Evolutionary conservation across 441 rosid species (phyloP), one percentile per base, ranked within the genome.

Genomic region (Populus hybrid): DNA sequence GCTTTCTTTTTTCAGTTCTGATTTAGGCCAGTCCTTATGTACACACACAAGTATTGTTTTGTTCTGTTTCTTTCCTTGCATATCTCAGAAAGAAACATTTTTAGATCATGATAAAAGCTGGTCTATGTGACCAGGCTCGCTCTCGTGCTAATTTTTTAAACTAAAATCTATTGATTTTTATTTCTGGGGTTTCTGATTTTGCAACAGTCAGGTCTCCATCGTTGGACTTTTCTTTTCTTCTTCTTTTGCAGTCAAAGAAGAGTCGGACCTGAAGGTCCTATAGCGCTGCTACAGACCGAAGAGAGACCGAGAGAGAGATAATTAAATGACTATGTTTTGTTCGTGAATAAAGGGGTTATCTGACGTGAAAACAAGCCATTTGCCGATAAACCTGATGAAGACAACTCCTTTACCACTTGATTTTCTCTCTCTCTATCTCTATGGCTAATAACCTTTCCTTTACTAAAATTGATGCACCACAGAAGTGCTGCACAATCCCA

Each of bases 171-270:
- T 77, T 71, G 9, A 28, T 45, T 75, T 77, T 80, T 75, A 20
- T 9, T 72, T 33, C 59, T 76, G 71, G 78, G 77, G n/a, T 68
- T 81, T 80, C 76, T 83, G 80, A 72, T 84, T 81, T 76, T 82
- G 59, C 16, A 70, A 75, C 79, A 81, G 88, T 79, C 88, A 89
- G 75, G 90, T 92, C 91, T 85, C 90, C 87, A 91, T 93, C 93
- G 78, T 82, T 80, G 74, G 82, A 74, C 81, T 69, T 85, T 85
- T 80, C 80, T 82, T 86, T 83, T 70, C 69, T 79, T 70, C 56
- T 82, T 78, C 81, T 83, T 85, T 77, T 82, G 84, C 90, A 89
- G 93, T 88, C 90, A 90, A 89, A 82, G 83, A 84, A 81, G 87
- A 76, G 94, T 90, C 91, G 84, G 80, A 76, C 64, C 72, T 59